A percentile compares a stretch with the other conserved stretches of the same genome.
Evolutionary conservation across 202 grass and related monocot genomes (phyloP).

Genomic region (Digitaria exilis): DNA sequence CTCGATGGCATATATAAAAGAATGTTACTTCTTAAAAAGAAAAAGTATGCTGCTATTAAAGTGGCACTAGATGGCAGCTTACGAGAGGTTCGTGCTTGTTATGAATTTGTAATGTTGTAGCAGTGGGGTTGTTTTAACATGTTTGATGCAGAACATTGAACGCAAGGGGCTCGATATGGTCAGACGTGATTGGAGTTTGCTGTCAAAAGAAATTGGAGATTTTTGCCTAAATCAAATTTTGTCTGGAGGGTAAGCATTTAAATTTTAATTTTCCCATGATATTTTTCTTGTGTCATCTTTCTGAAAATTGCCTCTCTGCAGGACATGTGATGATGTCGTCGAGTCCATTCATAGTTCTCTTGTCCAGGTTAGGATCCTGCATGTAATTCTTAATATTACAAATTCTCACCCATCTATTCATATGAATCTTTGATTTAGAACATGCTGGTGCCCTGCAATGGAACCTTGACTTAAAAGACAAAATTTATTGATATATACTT

Average conservation of each 20-base stretch:
- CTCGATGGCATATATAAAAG: conserved; percentile 98
- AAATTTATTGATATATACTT: neutral
- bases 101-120: conserved; percentile 26
- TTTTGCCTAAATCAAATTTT: conserved; percentile 93
- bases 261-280: conserved; percentile 24
- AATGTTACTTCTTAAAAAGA: conserved; percentile 99
- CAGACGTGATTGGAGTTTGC: conserved; percentile 97
- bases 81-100: conserved; percentile 49
- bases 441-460: conserved; percentile 5
- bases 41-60: conserved; percentile 98
- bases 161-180: conserved; percentile 99
- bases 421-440: neutral
- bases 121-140: conserved; percentile 32
- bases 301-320: conserved; percentile 44
- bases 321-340: conserved; percentile 77
- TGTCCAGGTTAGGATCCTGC: conserved; percentile 58
- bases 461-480: neutral
- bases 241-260: conserved; percentile 76
- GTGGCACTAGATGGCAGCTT: conserved; percentile 57
- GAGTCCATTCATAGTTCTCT: conserved; percentile 79
- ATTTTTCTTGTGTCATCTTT: conserved; percentile 35
- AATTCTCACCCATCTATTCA: conserved; percentile 22
- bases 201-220: conserved; percentile 90
- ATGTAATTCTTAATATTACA: neutral
- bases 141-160: conserved; percentile 77